Evolutionary conservation across 2,329 filamentous ascomycete species (phyloP).

Genomic region (Pseudodiploospora longispora): DNA sequence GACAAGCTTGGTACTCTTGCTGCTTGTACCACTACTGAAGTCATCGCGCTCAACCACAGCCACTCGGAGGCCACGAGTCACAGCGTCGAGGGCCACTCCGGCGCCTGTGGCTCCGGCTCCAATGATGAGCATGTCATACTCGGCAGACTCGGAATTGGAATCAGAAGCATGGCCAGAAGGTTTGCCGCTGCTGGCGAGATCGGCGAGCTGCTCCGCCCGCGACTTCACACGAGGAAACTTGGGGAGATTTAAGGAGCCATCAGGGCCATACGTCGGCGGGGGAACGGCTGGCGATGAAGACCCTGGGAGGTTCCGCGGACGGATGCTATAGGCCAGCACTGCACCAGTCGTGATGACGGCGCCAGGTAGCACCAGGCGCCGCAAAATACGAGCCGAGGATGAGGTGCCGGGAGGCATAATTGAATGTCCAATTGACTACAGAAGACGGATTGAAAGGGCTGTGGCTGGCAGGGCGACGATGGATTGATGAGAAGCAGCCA

Average conservation of each 20-base stretch:
- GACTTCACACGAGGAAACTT: constrained; percentile 56
- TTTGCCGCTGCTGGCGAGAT: constrained; percentile 36
- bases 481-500: too few species aligned
- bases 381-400: constrained; percentile 19
- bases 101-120: constrained; percentile 64
- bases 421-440: not conserved
- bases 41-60: constrained; percentile 66
- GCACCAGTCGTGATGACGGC: constrained; percentile 35
- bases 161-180: not conserved
- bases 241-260: constrained; percentile 59
- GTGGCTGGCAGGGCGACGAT: too few species aligned
- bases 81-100: constrained; percentile 65
- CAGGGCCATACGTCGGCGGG: constrained; percentile 60
- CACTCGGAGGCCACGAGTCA: constrained; percentile 62
- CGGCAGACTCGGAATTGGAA: constrained; percentile 24
- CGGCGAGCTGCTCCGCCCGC: constrained; percentile 56
- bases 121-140: constrained; percentile 64
- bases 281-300: constrained; percentile 60
- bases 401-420: constrained; percentile 2
- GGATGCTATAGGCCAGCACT: constrained; percentile 47
- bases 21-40: constrained; percentile 65
- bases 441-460: too few species aligned
- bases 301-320: constrained; percentile 65
- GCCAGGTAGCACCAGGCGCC: constrained; percentile 36
- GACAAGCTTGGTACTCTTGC: constrained; percentile 71